These are phyloP conservation scores for Calcarisporium arbuscula DNA, from an alignment of 2,329 filamentous ascomycete genomes.

Conservation along the genomic window DNA sequence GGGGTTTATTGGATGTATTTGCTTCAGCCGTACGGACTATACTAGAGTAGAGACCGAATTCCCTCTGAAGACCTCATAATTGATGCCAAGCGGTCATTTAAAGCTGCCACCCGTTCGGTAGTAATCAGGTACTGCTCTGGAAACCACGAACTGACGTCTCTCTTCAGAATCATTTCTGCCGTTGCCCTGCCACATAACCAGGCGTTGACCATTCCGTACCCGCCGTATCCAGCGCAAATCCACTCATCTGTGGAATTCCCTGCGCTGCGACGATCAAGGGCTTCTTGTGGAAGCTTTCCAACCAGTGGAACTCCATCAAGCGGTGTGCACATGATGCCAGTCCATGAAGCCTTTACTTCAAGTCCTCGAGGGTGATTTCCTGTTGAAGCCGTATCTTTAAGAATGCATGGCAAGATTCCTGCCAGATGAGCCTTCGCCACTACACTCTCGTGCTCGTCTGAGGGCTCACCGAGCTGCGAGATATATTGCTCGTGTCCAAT, in stretches of 20 bases:
- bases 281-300: conserved; percentile 4
- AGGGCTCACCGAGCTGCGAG: background rate
- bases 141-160: background rate
- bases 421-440: background rate
- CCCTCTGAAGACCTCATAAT: no score
- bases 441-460: background rate
- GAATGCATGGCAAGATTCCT: background rate
- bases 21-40: no score
- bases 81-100: no score
- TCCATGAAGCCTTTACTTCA: conserved; percentile 3
- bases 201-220: conserved; percentile 16
- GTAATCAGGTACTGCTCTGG: conserved; percentile 1
- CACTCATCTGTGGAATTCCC: conserved; percentile 7
- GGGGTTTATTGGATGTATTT: no score
- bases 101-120: no score
- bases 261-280: no score
- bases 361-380: background rate
- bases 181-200: conserved; percentile 8
- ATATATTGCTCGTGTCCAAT: background rate
- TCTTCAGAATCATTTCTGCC: background rate
- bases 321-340: conserved; percentile 5
- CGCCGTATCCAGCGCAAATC: conserved; percentile 15
- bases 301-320: conserved; percentile 4
- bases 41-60: no score
- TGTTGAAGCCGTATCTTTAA: no score